phyloP scores from a whole-genome alignment of 768 basidiomycete genomes.

The Amanita exitialis region DNA sequence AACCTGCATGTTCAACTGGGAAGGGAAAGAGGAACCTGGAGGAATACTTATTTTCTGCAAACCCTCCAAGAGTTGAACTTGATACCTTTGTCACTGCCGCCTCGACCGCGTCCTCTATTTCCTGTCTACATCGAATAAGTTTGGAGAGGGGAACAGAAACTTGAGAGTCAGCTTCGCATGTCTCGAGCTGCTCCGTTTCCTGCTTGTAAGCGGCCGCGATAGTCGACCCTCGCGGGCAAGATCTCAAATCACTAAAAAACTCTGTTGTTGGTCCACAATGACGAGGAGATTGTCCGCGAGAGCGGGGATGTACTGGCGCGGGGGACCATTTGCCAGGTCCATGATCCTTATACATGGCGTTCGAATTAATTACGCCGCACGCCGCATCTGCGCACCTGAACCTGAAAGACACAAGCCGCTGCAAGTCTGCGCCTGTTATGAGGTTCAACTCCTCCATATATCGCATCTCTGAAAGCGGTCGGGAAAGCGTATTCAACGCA shows the following conservation, averaged over 20 bases:
- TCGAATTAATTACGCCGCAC: not conserved
- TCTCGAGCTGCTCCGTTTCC: not conserved
- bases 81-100: not conserved
- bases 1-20: too few relatives aligned
- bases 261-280: not conserved
- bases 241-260: not conserved
- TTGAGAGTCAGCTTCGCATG: not conserved
- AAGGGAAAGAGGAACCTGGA: not conserved
- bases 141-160: not conserved
- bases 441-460: not conserved
- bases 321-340: not conserved
- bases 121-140: not conserved
- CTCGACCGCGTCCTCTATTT: not conserved
- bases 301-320: too few relatives aligned
- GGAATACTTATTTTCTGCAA: not conserved
- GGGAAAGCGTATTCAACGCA: not conserved
- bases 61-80: too few relatives aligned
- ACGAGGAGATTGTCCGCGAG: too few relatives aligned
- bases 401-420: not conserved
- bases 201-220: not conserved
- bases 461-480: not conserved
- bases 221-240: not conserved
- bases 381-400: conserved; percentile 2
- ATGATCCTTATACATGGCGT: not conserved
- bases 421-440: not conserved